Percentiles rank a stretch among this genome's conserved stretches.
Evolutionary conservation across 1,284 basidiomycete species (phyloP).

Genomic region (Irpex sp.): DNA sequence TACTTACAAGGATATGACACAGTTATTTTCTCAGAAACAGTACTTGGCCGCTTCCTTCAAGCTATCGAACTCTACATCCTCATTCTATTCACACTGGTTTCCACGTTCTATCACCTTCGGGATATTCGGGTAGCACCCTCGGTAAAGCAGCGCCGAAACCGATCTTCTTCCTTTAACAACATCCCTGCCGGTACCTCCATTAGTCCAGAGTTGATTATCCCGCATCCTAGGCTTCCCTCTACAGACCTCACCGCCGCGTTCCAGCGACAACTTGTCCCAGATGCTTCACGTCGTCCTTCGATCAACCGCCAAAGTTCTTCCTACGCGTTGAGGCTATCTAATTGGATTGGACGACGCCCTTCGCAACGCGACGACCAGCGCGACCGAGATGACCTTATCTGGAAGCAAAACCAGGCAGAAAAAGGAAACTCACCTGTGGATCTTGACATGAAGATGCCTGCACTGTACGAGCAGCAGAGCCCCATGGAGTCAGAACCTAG

Average conservation of each 20-base stretch:
- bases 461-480: constrained; percentile 8
- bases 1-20: background rate
- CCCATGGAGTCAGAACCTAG: constrained; percentile 19
- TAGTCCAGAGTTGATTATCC: constrained; percentile 28
- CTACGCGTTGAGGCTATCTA: constrained; percentile 12
- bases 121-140: constrained; percentile 15
- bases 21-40: constrained; percentile 70
- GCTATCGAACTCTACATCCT: constrained; percentile 63
- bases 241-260: constrained; percentile 13
- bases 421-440: constrained; percentile 23
- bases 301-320: background rate
- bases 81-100: constrained; percentile 53
- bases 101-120: constrained; percentile 41
- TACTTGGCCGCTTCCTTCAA: constrained; percentile 67
- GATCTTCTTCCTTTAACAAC: constrained; percentile 25
- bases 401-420: constrained; percentile 33
- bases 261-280: constrained; percentile 14
- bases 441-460: constrained; percentile 5
- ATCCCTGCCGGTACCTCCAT: constrained; percentile 20
- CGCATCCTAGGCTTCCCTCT: constrained; percentile 26
- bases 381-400: constrained; percentile 20
- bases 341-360: constrained; percentile 19
- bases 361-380: constrained; percentile 7
- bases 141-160: constrained; percentile 15
- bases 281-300: background rate